phyloP scores from a whole-genome alignment of 805 yeast genomes.

The Ogataea thermomethanolica region DNA sequence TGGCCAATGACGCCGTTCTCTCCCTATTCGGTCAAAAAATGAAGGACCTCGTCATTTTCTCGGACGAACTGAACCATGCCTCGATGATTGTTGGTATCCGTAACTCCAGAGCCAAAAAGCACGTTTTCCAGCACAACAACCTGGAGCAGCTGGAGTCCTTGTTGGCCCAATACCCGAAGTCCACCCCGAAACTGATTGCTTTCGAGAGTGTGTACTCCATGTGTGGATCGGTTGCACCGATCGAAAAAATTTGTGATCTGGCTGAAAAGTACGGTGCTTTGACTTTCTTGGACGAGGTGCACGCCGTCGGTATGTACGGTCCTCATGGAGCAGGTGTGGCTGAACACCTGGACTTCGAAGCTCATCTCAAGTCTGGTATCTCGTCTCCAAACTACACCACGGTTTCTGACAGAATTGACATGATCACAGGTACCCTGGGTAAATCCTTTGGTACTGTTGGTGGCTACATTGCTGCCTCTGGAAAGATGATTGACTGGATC shows the following conservation, averaged over 20 bases:
- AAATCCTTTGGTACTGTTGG: slow-evolving; percentile 97
- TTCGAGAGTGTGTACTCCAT: slow-evolving; percentile 96
- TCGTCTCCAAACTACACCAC: slow-evolving; percentile 51
- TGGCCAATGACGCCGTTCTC: slow-evolving; percentile 93
- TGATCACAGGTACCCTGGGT: slow-evolving; percentile 96
- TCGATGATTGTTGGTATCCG: slow-evolving; percentile 96
- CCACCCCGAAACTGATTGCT: slow-evolving; percentile 92
- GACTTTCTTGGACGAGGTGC: slow-evolving; percentile 97
- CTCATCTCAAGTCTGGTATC: slow-evolving; percentile 67
- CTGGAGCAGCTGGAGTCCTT: slow-evolving; percentile 75
- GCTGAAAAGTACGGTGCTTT: slow-evolving; percentile 98
- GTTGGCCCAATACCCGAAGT: slow-evolving; percentile 75
- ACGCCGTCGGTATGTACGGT: slow-evolving; percentile 98
- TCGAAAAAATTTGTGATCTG: slow-evolving; percentile 85
- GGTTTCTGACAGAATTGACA: slow-evolving; percentile 86
- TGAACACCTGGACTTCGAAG: slow-evolving; percentile 88
- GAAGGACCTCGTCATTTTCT: slow-evolving; percentile 84
- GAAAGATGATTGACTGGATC: slow-evolving; percentile 85
- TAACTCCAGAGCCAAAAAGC: slow-evolving; percentile 85
- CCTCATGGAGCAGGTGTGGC: slow-evolving; percentile 99
- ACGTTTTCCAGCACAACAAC: slow-evolving; percentile 89
- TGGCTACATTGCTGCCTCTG: slow-evolving; percentile 92
- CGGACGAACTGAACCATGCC: slow-evolving; percentile 94
- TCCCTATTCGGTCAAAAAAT: slow-evolving; percentile 88
- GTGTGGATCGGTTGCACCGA: slow-evolving; percentile 98